Conservation (phyloP, 1,284 basidiomycete genomes). For the Ustilago crameri region DNA sequence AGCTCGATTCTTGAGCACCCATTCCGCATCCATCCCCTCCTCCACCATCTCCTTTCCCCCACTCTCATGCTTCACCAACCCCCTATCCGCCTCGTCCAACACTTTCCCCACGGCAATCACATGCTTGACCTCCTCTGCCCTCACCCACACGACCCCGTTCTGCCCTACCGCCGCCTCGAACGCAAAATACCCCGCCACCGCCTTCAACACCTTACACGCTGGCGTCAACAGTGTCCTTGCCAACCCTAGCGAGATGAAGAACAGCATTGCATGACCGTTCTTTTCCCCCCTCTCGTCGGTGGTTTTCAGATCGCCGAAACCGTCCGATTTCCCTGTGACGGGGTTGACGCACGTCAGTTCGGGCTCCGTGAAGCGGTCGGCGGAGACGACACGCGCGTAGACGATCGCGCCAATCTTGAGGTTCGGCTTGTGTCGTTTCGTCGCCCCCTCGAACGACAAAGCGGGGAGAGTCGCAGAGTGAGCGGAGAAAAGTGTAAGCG, state of each 20-base stretch:
- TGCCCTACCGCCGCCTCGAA: conserved; percentile 64
- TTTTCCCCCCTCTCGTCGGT: conserved; percentile 39
- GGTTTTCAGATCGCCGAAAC: conserved; percentile 61
- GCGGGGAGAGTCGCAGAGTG: conserved; percentile 58
- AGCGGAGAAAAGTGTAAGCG: conserved; percentile 55
- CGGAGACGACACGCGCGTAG: conserved; percentile 58
- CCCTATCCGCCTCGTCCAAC: conserved; percentile 45
- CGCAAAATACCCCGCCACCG: conserved; percentile 56
- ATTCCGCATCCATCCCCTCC: conserved; percentile 18
- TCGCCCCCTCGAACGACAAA: conserved; percentile 66
- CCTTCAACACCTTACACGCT: conserved; percentile 44
- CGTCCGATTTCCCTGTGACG: conserved; percentile 59
- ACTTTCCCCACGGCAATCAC: conserved; percentile 56
- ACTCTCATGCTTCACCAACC: not conserved
- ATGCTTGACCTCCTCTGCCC: conserved; percentile 45
- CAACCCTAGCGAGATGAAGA: conserved; percentile 40
- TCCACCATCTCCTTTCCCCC: conserved; percentile 1
- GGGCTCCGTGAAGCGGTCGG: conserved; percentile 59
- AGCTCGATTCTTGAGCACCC: conserved; percentile 30
- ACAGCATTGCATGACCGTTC: conserved; percentile 40
- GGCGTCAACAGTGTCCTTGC: conserved; percentile 44
- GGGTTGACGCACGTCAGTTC: conserved; percentile 65
- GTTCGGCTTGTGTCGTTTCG: conserved; percentile 65
- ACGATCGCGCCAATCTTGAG: conserved; percentile 61
- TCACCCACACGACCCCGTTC: conserved; percentile 63